phyloP scores from a whole-genome alignment of 148 eudicot species.

The Rhododendron ferrugineum region DNA sequence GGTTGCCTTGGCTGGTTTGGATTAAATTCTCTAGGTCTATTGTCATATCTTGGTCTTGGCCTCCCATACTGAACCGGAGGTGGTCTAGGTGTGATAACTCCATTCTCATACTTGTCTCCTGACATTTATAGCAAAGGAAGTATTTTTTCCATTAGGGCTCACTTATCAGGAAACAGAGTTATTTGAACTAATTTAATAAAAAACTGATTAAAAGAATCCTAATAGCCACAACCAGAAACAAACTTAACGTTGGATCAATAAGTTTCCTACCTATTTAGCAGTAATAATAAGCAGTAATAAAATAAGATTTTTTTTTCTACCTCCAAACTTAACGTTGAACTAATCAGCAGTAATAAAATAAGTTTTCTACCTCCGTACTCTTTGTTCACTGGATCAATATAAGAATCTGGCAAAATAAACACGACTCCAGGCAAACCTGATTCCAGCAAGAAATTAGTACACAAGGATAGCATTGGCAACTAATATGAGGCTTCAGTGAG shows the following conservation, averaged over 20 bases:
- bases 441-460: neutral
- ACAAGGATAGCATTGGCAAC: neutral
- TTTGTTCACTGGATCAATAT: slow-evolving; percentile 86
- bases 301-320: slow-evolving; percentile 23
- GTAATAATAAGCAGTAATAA: neutral
- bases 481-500: neutral
- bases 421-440: slow-evolving; percentile 81
- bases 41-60: slow-evolving; percentile 29
- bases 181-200: neutral
- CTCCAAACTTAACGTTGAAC: slow-evolving; percentile 25
- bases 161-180: neutral
- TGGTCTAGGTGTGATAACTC: slow-evolving; percentile 81
- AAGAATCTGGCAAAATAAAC: slow-evolving; percentile 93
- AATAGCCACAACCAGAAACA: neutral
- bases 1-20: slow-evolving; percentile 25
- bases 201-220: neutral
- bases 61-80: slow-evolving; percentile 82
- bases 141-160: neutral
- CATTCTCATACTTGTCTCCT: slow-evolving; percentile 91
- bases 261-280: neutral
- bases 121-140: slow-evolving; percentile 15
- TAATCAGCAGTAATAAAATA: neutral
- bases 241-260: too few relatives aligned
- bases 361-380: slow-evolving; percentile 80
- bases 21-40: slow-evolving; percentile 25